A percentile compares a stretch with the other conserved stretches of the same genome.
These are phyloP conservation scores for Pseudozyma flocculosa DNA, from an alignment of 1,284 basidiomycete species.

Conservation along the genomic window DNA sequence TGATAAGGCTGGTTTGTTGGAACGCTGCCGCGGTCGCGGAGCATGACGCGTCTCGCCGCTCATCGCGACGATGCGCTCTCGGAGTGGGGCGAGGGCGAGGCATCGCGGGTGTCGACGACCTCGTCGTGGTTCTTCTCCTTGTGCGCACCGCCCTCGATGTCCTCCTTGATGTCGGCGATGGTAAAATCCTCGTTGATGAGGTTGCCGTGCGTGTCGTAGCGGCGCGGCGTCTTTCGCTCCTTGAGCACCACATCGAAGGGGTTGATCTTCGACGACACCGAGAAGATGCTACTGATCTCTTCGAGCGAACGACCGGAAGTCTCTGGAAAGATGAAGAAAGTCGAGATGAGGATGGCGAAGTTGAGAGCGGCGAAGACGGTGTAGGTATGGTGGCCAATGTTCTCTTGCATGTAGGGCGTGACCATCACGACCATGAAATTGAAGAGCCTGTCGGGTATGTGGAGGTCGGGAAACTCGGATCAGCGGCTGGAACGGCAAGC, in stretches of 20 bases:
- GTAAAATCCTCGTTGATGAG: conserved; percentile 38
- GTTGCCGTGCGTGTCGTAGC: conserved; percentile 48
- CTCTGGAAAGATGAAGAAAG: conserved; percentile 52
- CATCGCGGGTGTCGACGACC: conserved; percentile 20
- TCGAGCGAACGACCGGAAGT: conserved; percentile 50
- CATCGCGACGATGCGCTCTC: no score
- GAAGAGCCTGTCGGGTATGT: no score
- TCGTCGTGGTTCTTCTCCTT: conserved; percentile 8
- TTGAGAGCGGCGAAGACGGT: conserved; percentile 43
- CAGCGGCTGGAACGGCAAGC: no score
- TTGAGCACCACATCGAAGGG: conserved; percentile 50
- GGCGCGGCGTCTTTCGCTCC: conserved; percentile 41
- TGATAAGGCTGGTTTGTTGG: no score
- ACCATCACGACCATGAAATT: conserved; percentile 54
- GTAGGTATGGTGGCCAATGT: conserved; percentile 40
- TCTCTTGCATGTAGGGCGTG: conserved; percentile 37
- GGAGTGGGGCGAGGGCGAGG: conserved; percentile 12
- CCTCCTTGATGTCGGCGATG: conserved; percentile 20
- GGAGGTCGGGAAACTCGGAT: no score
- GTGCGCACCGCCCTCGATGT: conserved; percentile 11
- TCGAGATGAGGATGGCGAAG: conserved; percentile 29
- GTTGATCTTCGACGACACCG: conserved; percentile 43
- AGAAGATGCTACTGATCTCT: conserved; percentile 53
- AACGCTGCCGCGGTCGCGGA: no score
- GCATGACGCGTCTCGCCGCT: no score